Conservation (phyloP, 495 filamentous ascomycete species). For the Letharia lupina region DNA sequence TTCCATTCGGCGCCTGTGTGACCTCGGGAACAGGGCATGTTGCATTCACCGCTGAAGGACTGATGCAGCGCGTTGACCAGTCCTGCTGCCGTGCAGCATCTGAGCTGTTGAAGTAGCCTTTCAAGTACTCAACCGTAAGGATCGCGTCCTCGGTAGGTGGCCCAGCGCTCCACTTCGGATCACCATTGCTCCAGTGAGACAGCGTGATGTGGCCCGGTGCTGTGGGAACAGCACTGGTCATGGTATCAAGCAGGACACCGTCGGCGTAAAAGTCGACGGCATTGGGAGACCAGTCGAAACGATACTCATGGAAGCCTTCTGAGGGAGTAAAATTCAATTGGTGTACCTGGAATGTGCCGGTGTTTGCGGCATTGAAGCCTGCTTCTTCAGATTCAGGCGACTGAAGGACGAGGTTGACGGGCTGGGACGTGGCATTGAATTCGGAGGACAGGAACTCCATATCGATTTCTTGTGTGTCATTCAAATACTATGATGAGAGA, state of each 20-base stretch:
- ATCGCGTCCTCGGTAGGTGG: constrained; percentile 53
- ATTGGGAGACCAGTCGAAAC: constrained; percentile 61
- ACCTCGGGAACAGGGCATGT: constrained; percentile 54
- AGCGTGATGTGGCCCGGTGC: constrained; percentile 55
- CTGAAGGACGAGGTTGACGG: constrained; percentile 66
- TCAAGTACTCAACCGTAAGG: constrained; percentile 55
- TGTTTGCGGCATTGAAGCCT: constrained; percentile 50
- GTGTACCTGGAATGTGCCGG: constrained; percentile 44
- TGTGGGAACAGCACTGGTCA: constrained; percentile 47
- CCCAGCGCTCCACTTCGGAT: constrained; percentile 57
- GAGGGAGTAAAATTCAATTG: constrained; percentile 56
- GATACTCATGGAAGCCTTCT: constrained; percentile 60
- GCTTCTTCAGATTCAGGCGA: constrained; percentile 44
- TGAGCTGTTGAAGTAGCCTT: constrained; percentile 71
- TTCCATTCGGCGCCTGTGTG: constrained; percentile 35
- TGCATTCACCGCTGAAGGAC: constrained; percentile 32
- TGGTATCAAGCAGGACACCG: constrained; percentile 42
- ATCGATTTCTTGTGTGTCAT: constrained; percentile 73
- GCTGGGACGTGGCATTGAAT: constrained; percentile 41
- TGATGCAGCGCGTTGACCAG: constrained; percentile 40
- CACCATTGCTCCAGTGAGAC: constrained; percentile 73
- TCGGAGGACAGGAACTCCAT: constrained; percentile 63
- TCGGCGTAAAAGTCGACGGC: constrained; percentile 60
- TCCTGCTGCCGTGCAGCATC: constrained; percentile 35
- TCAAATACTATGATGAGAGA: constrained; percentile 47